Base-by-base conservation (phyloP, 768 basidiomycete species). In the Leccinum aurantiacum region DNA sequence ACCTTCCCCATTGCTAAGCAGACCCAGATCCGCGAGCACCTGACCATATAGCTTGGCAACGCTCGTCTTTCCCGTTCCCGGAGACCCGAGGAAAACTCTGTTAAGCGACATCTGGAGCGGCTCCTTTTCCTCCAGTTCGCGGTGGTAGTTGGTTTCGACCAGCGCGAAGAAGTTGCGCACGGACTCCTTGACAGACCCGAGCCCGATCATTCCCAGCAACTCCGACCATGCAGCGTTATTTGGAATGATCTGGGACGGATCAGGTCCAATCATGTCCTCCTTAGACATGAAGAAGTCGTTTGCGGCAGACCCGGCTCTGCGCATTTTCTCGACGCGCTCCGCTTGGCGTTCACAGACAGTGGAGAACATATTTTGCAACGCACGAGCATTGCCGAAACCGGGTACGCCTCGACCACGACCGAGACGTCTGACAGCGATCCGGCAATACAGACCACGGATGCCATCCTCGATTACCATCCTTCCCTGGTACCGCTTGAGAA, bases 1-100 rank as follows among this genome's bases (percentile, higher is more conserved):
- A 85, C 88, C 87, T 82, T 90, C 88, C 9, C 85, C 86, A 46
- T 86, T 88, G 67, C 84, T 87, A n/a, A 90, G 67, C n/a, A 90
- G 67, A 4, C 82, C 80, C 1, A 90, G 67, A 53, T 88, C 86
- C 0, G 76, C 80, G 13, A 90, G 69, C 50, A 88, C 83, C 58
- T 80, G 79, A 1, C 88, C 88, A 62, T 89, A 90, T 4, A 87
- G 66, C 64, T 82, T 83, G 0, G 85, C 87, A 0, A 90, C 87
- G 0, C 84, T 84, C 1, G 88, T 90, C 68, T 89, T 90, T 0
- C 88, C 88, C 0, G 88, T 88, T 3, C 88, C 88, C 6, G 88
- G 88, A 11, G 82, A 82, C 1, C 88, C 88, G 29, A 87, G 65
- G 71, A 89, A 88, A 0, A 85, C 82, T 15, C 84, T 81, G 60